Conservation (phyloP, 495 filamentous ascomycete species). For the Talaromyces adpressus region DNA sequence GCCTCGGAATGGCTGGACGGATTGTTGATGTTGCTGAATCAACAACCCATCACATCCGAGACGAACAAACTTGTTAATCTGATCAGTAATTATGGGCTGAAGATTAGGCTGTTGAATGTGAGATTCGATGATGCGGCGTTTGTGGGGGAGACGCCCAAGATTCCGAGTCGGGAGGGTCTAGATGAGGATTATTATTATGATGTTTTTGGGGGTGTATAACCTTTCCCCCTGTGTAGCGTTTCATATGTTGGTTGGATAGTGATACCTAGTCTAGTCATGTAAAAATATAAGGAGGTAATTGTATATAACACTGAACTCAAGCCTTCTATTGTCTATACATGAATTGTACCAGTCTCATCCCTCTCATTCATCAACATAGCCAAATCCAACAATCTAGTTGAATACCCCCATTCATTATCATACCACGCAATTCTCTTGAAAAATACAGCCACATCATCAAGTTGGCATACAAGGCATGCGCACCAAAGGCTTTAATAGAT, state of each 20-base stretch:
- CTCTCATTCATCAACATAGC: too few species aligned
- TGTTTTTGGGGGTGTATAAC: conserved; percentile 37
- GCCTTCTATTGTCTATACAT: too few species aligned
- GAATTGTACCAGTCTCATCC: too few species aligned
- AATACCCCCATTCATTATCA: too few species aligned
- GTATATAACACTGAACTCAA: neutral
- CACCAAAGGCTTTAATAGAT: too few species aligned
- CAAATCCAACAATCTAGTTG: too few species aligned
- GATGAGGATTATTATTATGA: conserved; percentile 52
- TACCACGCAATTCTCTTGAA: too few species aligned
- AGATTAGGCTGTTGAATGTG: conserved; percentile 90
- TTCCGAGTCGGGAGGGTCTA: conserved; percentile 41
- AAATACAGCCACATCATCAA: too few species aligned
- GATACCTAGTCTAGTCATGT: neutral
- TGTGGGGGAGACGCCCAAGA: conserved; percentile 35
- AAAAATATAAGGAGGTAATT: neutral
- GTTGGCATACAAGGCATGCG: too few species aligned
- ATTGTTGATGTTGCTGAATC: conserved; percentile 87
- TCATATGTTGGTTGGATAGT: neutral
- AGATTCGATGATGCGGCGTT: conserved; percentile 65
- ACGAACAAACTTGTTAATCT: conserved; percentile 81
- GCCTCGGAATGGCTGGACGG: conserved; percentile 98
- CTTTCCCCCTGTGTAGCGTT: too few species aligned
- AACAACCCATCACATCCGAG: conserved; percentile 93
- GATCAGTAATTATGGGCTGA: conserved; percentile 83